Evolutionary conservation across 345 rosid species (phyloP), one percentile per base, ranked within the genome.

Genomic region (Alliaria petiolata): DNA sequence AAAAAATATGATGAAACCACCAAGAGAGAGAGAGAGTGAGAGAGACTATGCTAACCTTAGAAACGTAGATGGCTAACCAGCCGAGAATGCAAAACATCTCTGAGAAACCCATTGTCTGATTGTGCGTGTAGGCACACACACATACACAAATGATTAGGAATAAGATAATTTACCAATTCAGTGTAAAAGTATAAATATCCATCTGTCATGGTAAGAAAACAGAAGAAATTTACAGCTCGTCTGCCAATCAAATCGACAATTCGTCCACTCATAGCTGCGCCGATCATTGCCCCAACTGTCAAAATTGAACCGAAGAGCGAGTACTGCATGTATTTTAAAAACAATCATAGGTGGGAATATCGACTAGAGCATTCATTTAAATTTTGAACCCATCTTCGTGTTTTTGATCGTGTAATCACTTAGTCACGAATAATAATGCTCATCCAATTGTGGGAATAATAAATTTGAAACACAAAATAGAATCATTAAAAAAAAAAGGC

Each of bases 281-380:
- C 97, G 17, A 91, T 68, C 97, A 87, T 89, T 42, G 93, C 97
- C 49, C 97, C 97, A 46, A 86, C 69, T 0, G 93, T 87, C 65
- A 91, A 61, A 78, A 89, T 81, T 22, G 96, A 91, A 57, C 93
- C 96, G 22, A 91, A 91, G 62, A 87, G 57, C 17, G 96, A 89
- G 75, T 81, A 91, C 97, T 91, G 83, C 82, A 78, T 30, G 16
- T 26, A 40, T 17, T 8, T 49, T 13, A 2, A n/a, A n/a, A 36
- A 19, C 12, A 10, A 2, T 43, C 6, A 53, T 31, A n/a, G n/a
- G n/a, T n/a, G 1, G 8, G 26, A 8, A 38, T 30, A 36, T 47
- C 8, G 19, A 19, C 19, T 28, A 46, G 5, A 62, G 4, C 1
- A 54, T 55, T 47, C 42, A n/a, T n/a, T n/a, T n/a, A n/a, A n/a